phyloP scores from a whole-genome alignment of 129 eudicot genomes.

The Arctium lappa region DNA sequence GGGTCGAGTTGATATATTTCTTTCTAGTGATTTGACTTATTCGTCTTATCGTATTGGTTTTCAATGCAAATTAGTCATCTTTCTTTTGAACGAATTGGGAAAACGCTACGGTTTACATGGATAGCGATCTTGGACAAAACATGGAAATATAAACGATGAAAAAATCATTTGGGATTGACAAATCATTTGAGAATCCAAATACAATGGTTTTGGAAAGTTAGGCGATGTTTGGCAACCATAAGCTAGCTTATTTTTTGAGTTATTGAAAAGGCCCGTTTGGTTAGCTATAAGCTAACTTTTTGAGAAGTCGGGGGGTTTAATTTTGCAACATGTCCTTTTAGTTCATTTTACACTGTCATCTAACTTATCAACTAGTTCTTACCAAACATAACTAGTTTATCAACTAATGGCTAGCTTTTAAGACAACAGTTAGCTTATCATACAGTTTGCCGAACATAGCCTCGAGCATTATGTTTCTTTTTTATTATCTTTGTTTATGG shows the following conservation, averaged over 20 bases:
- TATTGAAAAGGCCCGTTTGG: neutral
- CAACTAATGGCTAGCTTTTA: neutral
- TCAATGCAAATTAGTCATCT: neutral
- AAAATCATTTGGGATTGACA: neutral
- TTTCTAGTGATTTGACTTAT: neutral
- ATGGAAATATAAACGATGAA: neutral
- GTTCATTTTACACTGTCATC: neutral
- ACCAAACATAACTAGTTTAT: neutral
- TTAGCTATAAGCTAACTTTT: neutral
- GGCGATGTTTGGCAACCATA: neutral
- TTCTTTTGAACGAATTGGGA: neutral
- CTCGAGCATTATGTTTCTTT: neutral
- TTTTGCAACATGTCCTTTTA: neutral
- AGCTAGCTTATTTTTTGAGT: neutral
- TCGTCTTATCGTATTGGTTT: neutral
- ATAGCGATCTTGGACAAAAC: neutral
- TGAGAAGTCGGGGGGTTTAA: neutral
- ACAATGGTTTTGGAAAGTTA: neutral
- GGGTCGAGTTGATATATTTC: neutral
- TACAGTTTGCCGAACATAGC: neutral
- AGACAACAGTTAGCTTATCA: neutral
- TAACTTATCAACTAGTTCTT: neutral
- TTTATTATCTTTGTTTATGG: neutral
- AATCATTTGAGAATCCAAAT: neutral
- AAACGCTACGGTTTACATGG: neutral